Conservation (phyloP, 163 green algal genomes). For the Coccomyxa subellipsoidea region DNA sequence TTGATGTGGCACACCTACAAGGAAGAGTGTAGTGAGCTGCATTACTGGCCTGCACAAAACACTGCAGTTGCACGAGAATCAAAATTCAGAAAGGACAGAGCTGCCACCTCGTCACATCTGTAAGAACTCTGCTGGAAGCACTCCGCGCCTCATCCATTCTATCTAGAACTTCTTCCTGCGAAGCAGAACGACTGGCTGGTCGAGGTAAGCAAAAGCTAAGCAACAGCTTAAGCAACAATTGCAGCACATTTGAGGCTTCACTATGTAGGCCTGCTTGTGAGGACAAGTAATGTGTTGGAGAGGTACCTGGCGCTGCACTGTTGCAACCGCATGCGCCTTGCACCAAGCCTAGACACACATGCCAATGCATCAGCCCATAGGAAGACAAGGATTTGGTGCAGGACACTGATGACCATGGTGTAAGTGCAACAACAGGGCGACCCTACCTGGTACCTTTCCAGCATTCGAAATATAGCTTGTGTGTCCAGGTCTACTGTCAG, state of each 20-base stretch:
- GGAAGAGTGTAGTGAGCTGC: not conserved
- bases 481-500: not conserved
- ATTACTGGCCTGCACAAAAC: too few relatives aligned
- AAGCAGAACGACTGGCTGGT: too few relatives aligned
- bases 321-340: not conserved
- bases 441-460: not conserved
- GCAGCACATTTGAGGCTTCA: too few relatives aligned
- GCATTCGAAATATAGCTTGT: not conserved
- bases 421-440: not conserved
- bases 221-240: too few relatives aligned
- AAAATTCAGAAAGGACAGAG: not conserved
- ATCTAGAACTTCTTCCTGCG: not conserved
- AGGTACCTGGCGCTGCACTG: not conserved
- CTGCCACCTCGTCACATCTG: not conserved
- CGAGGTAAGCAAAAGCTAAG: too few relatives aligned
- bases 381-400: not conserved
- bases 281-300: not conserved
- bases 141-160: not conserved
- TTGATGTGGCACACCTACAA: not conserved
- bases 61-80: too few relatives aligned
- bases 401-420: not conserved
- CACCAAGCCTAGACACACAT: not conserved
- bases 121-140: not conserved
- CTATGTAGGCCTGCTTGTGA: too few relatives aligned
- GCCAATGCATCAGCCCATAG: not conserved